phyloP scores from a whole-genome alignment of 2,329 filamentous ascomycete genomes.

The Stagonosporopsis rhizophila region DNA sequence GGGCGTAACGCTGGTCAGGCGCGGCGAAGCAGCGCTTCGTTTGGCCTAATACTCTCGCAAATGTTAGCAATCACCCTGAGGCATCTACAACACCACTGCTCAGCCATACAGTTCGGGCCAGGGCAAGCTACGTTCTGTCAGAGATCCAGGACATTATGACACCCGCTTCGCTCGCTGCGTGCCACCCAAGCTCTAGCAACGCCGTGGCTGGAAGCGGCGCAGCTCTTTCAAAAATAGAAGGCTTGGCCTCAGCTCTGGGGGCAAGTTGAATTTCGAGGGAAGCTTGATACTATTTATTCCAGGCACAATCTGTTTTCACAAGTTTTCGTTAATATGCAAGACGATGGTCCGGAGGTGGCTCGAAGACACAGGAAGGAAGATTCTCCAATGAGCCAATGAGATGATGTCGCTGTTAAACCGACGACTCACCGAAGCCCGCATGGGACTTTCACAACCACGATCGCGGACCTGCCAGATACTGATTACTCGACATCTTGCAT shows the following conservation, averaged over 20 bases:
- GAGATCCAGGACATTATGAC: not conserved
- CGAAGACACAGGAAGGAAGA: not conserved
- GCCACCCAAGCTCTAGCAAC: not conserved
- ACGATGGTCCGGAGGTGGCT: not conserved
- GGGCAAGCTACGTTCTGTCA: not conserved
- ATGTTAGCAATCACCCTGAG: not conserved
- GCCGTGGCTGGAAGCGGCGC: constrained; percentile 8
- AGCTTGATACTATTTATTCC: not conserved
- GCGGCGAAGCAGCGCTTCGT: constrained; percentile 7
- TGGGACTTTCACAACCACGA: not conserved
- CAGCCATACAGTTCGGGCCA: not conserved
- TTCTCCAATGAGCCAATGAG: too few species aligned
- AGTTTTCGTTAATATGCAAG: not conserved
- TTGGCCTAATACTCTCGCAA: not conserved
- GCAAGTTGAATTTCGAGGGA: not conserved
- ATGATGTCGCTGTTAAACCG: not conserved
- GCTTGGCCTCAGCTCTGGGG: constrained; percentile 5
- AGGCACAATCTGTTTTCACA: not conserved
- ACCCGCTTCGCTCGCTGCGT: not conserved
- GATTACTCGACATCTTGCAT: not conserved
- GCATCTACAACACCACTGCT: not conserved
- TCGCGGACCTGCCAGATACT: not conserved
- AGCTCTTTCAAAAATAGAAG: constrained; percentile 8
- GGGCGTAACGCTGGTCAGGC: constrained; percentile 3
- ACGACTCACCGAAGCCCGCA: not conserved